A percentile compares a stretch with the other conserved stretches of the same genome.
Evolutionary conservation across 2,329 filamentous ascomycete genomes (phyloP).

Genomic region (Dactylellina parvicollis): DNA sequence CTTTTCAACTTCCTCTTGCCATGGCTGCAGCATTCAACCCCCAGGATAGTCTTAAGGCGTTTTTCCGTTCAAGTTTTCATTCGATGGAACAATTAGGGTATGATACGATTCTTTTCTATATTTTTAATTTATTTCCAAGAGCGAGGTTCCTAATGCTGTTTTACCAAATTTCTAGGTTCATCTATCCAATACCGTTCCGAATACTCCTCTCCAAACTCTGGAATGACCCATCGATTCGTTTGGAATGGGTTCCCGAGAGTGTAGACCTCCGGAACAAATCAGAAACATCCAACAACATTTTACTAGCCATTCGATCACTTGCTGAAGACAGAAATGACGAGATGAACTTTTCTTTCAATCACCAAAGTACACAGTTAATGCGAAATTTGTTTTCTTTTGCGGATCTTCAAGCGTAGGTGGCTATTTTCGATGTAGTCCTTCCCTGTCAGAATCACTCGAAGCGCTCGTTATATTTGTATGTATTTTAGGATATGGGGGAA

Average conservation of each 20-base stretch:
- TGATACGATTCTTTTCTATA: slow-evolving; percentile 13
- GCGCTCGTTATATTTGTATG: too few relatives aligned
- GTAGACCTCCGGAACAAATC: neutral
- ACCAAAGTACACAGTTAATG: slow-evolving; percentile 44
- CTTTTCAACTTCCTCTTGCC: slow-evolving; percentile 78
- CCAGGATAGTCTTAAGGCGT: slow-evolving; percentile 78
- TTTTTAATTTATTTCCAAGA: slow-evolving; percentile 10
- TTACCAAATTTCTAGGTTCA: slow-evolving; percentile 71
- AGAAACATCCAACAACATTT: slow-evolving; percentile 19
- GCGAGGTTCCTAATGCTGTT: slow-evolving; percentile 19
- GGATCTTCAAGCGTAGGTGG: slow-evolving; percentile 23
- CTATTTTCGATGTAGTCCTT: too few relatives aligned
- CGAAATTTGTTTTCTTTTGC: slow-evolving; percentile 50
- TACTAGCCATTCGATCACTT: slow-evolving; percentile 29
- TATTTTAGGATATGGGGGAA: too few relatives aligned
- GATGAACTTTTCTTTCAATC: slow-evolving; percentile 33
- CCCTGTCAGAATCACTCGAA: too few relatives aligned
- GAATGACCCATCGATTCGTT: slow-evolving; percentile 73
- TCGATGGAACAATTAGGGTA: slow-evolving; percentile 78
- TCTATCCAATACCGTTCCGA: slow-evolving; percentile 79
- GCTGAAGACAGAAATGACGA: slow-evolving; percentile 50
- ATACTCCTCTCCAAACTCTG: slow-evolving; percentile 80
- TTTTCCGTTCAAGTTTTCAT: slow-evolving; percentile 82
- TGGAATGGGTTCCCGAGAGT: slow-evolving; percentile 86
- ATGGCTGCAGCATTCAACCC: slow-evolving; percentile 84